Evolutionary conservation across 805 yeast genomes (phyloP).

Genomic region (Metschnikowia lachancei): DNA sequence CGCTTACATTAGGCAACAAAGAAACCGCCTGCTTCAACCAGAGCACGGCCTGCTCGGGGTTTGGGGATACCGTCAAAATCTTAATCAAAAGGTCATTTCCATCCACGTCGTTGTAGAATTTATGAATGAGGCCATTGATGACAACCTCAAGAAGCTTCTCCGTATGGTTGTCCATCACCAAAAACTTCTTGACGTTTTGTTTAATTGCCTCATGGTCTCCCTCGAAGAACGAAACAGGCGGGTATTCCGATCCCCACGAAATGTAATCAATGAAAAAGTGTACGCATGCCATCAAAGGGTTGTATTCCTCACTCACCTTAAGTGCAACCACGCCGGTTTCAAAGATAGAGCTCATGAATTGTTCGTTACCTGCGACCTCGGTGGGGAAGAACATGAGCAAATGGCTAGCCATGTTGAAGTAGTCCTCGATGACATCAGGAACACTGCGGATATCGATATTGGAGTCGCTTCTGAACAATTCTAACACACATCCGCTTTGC

Average conservation of each 20-base stretch:
- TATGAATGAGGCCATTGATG: constrained; percentile 64
- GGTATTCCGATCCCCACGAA: constrained; percentile 78
- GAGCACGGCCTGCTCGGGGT: constrained; percentile 39
- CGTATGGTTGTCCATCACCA: constrained; percentile 50
- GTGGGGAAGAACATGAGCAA: constrained; percentile 71
- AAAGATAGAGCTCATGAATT: constrained; percentile 50
- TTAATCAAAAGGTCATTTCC: constrained; percentile 72
- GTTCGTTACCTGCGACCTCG: constrained; percentile 45
- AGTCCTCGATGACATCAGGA: constrained; percentile 82
- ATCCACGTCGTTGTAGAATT: constrained; percentile 72
- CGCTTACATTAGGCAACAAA: constrained; percentile 62
- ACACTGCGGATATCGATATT: constrained; percentile 35
- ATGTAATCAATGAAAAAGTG: constrained; percentile 79
- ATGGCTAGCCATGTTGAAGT: constrained; percentile 75
- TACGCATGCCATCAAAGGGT: constrained; percentile 65
- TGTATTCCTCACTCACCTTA: constrained; percentile 56
- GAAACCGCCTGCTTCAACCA: constrained; percentile 63
- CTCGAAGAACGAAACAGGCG: constrained; percentile 70
- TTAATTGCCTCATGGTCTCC: constrained; percentile 45
- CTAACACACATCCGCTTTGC: constrained; percentile 60
- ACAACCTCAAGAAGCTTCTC: constrained; percentile 51
- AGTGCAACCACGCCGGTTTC: constrained; percentile 58
- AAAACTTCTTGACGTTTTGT: constrained; percentile 47
- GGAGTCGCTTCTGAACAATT: constrained; percentile 27
- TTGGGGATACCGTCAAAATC: constrained; percentile 51